Conservation (phyloP, 2,329 filamentous ascomycete species). For the Pseudogymnoascus sp. region DNA sequence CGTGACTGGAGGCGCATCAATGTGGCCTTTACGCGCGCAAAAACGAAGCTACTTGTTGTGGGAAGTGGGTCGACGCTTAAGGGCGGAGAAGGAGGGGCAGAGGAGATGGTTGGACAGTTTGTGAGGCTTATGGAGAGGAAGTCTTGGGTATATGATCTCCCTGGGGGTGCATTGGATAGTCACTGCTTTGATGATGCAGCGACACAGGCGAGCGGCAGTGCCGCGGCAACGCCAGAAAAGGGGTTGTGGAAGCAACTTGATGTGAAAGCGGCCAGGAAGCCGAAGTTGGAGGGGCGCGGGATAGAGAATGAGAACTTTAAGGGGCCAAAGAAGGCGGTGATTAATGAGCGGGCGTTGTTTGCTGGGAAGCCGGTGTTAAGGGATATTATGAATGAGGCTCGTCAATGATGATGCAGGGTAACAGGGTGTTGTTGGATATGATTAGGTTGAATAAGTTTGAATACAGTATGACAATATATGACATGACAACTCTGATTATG, state of each 20-base stretch:
- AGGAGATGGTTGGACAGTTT: slow-evolving; percentile 71
- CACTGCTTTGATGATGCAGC: slow-evolving; percentile 54
- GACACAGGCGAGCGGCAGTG: slow-evolving; percentile 37
- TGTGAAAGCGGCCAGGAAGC: slow-evolving; percentile 16
- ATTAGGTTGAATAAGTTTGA: background rate
- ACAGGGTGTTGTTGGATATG: background rate
- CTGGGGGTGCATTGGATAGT: slow-evolving; percentile 50
- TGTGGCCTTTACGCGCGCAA: slow-evolving; percentile 87
- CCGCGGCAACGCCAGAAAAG: slow-evolving; percentile 10
- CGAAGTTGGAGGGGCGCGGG: slow-evolving; percentile 14
- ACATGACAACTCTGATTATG: background rate
- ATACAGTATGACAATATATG: slow-evolving; percentile 5
- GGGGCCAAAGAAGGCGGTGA: slow-evolving; percentile 45
- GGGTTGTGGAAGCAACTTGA: slow-evolving; percentile 15
- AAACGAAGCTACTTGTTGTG: slow-evolving; percentile 82
- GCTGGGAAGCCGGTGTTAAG: slow-evolving; percentile 60
- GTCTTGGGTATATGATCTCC: slow-evolving; percentile 73
- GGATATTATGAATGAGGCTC: slow-evolving; percentile 68
- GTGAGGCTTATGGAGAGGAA: slow-evolving; percentile 67
- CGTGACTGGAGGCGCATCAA: slow-evolving; percentile 92
- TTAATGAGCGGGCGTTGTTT: slow-evolving; percentile 54
- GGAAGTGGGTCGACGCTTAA: slow-evolving; percentile 73
- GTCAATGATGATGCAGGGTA: background rate
- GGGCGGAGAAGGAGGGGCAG: slow-evolving; percentile 47
- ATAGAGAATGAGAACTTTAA: background rate